phyloP scores from a whole-genome alignment of 2,329 filamentous ascomycete species.

The Aspergillus luchuensis region DNA sequence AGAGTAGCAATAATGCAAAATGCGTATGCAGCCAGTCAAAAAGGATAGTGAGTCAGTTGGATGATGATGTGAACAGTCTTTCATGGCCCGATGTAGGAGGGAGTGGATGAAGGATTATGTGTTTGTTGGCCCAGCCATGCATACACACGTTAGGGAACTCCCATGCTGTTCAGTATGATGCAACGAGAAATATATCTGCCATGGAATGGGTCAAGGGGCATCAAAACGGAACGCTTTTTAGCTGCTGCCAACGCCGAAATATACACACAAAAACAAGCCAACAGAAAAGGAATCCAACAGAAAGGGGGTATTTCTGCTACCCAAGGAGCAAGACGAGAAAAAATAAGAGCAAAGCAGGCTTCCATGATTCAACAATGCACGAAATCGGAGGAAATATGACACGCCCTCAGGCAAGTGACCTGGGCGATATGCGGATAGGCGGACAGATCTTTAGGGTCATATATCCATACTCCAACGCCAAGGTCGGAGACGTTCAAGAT shows the following conservation, averaged over 20 bases:
- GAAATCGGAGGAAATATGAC: conserved; percentile 1
- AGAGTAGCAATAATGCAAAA: neutral
- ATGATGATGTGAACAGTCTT: conserved; percentile 1
- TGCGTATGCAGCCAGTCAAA: neutral
- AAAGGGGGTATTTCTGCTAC: conserved; percentile 7
- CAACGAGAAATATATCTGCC: neutral
- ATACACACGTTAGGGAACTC: conserved; percentile 5
- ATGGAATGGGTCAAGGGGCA: neutral
- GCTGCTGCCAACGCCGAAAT: conserved; percentile 10
- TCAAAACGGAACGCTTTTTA: conserved; percentile 7
- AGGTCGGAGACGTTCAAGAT: conserved; percentile 39
- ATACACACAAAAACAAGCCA: conserved; percentile 4
- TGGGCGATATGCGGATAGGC: neutral
- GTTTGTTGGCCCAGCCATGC: conserved; percentile 10
- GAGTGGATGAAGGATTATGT: neutral
- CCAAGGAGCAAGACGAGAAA: conserved; percentile 1
- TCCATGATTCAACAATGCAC: conserved; percentile 8
- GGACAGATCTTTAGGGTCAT: conserved; percentile 22
- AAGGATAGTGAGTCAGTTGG: conserved; percentile 1
- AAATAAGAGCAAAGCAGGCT: conserved; percentile 3
- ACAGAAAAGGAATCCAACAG: conserved; percentile 7
- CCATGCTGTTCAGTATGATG: conserved; percentile 6
- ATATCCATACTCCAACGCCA: conserved; percentile 50
- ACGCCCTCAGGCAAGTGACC: neutral
- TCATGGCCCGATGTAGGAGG: neutral